Base-by-base conservation (phyloP, 805 yeast species). In the Middelhovenomyces tepae region DNA sequence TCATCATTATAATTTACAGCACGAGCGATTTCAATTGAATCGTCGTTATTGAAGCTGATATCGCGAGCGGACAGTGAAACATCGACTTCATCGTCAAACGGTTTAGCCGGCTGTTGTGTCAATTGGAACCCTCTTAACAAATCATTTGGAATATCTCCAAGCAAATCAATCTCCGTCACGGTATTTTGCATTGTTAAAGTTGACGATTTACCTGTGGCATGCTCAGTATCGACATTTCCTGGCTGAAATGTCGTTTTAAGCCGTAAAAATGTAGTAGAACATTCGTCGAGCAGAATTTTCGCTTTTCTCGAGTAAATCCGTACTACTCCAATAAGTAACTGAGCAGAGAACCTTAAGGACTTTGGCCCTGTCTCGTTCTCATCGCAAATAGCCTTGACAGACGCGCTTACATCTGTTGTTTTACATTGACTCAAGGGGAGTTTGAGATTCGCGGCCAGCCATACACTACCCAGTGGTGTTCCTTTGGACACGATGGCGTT, bases 391-490 rank as follows among this genome's bases (percentile, higher is more conserved):
- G 82, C 85, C 39, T 67, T 63, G 18, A 79, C 71, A 11, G 87
- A 78, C 39, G 75, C 69, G 9, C 70, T 52, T 37, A 87, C 76
- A 46, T 81, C 72, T 9, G 95, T 78, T 46, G 71, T 76, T 31
- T 84, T 62, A 28, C 78, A 64, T 50, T 82, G 89, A 34, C 72
- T 73, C 46, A 79, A 78, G 27, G 86, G 69, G 21, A 83, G 68
- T 44, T 77, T 78, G 57, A 86, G 69, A 51, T 83, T 86, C 14
- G 95, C 89, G 7, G 95, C 95, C 29, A 86, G 65, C 95, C 95
- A 86, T 6, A 85, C 86, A 43, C 78, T 82, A 2, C 93, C 94
- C 39, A 86, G 62, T 1, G 94, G 94, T 2, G 94, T 93, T 50
- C 77, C 77, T 39, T 73, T 76, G 2, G 82, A 65, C 14, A 77